Evolutionary conservation across 345 rosid genomes (phyloP).

Genomic region (Melaleuca alternifolia): DNA sequence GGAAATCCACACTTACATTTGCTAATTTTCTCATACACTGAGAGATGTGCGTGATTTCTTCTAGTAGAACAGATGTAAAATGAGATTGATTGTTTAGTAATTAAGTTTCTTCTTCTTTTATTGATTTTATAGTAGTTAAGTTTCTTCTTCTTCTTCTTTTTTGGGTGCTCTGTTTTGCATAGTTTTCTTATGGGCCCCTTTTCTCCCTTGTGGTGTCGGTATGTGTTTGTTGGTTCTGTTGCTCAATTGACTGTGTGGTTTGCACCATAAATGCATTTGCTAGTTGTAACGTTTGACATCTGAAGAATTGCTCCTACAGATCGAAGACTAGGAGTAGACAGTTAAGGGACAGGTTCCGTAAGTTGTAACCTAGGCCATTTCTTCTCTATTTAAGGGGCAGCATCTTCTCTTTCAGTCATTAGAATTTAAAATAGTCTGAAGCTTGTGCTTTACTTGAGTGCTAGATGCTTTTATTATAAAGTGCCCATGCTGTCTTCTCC

Average conservation of each 20-base stretch:
- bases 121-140: not conserved
- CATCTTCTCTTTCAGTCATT: not conserved
- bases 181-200: not conserved
- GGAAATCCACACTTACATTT: not conserved
- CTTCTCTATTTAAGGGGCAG: not conserved
- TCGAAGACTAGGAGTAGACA: not conserved
- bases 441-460: not conserved
- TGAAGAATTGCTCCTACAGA: not conserved
- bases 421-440: not conserved
- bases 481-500: not conserved
- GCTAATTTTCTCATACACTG: not conserved
- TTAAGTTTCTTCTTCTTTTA: not conserved
- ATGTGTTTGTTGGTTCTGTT: not conserved
- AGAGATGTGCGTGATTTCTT: not conserved
- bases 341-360: not conserved
- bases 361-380: not conserved
- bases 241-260: not conserved
- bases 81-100: not conserved
- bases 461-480: not conserved
- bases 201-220: not conserved
- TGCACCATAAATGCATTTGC: not conserved
- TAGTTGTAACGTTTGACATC: not conserved
- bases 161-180: not conserved
- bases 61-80: not conserved
- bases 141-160: not conserved